Percentiles rank a stretch among this genome's conserved stretches.
Evolutionary conservation across 2,329 filamentous ascomycete genomes (phyloP).

Genomic region (Teratosphaeria zuluensis): DNA sequence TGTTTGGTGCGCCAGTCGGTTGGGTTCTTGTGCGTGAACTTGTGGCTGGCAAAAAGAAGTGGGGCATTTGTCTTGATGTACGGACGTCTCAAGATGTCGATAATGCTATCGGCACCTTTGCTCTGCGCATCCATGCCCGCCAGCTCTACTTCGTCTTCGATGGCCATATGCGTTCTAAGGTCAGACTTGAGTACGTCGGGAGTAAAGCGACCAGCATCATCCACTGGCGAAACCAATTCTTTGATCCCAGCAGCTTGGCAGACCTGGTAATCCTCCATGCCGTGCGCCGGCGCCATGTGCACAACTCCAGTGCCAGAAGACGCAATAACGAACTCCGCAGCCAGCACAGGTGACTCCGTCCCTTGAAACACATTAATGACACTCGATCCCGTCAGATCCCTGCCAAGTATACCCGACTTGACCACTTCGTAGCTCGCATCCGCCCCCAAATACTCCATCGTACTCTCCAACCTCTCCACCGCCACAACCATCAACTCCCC

Average conservation of each 20-base stretch:
- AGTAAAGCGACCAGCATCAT: constrained; percentile 73
- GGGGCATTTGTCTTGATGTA: neutral
- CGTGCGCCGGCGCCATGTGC: constrained; percentile 87
- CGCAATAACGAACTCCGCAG: constrained; percentile 80
- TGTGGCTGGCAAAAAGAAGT: constrained; percentile 55
- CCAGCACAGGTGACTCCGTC: constrained; percentile 56
- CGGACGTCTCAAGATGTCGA: constrained; percentile 53
- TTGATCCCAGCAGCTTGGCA: constrained; percentile 62
- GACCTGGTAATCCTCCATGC: constrained; percentile 88
- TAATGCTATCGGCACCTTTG: constrained; percentile 58
- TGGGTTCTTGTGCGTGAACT: constrained; percentile 83
- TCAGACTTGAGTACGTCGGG: constrained; percentile 64
- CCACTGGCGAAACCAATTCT: constrained; percentile 66
- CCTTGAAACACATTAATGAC: constrained; percentile 25
- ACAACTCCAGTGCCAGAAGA: constrained; percentile 93
- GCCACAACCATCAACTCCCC: constrained; percentile 56
- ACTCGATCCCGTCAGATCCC: constrained; percentile 3
- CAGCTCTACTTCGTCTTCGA: constrained; percentile 31
- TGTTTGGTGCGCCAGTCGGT: constrained; percentile 96
- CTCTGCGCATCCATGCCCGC: constrained; percentile 62
- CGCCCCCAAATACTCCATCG: constrained; percentile 38
- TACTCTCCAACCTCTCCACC: constrained; percentile 55
- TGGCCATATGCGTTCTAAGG: constrained; percentile 14
- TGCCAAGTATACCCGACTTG: neutral
- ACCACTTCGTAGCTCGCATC: constrained; percentile 29